phyloP scores from a whole-genome alignment of 2,329 filamentous ascomycete species.

The Nothophoma quercina region DNA sequence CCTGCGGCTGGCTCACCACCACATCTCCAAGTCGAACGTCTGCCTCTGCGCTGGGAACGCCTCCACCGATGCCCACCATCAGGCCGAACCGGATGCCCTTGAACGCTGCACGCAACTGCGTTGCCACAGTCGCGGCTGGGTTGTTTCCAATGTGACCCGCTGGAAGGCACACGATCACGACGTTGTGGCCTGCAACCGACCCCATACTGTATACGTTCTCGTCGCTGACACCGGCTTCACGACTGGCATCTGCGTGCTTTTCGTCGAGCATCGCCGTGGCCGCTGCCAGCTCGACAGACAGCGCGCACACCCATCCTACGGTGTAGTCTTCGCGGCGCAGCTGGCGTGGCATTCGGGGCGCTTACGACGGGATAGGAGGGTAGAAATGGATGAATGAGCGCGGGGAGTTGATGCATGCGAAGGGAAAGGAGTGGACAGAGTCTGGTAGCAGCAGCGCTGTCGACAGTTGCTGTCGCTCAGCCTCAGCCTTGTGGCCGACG shows the following conservation, averaged over 20 bases:
- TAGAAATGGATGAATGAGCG: too few relatives aligned
- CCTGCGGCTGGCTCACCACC: conserved; percentile 27
- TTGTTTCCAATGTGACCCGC: conserved; percentile 43
- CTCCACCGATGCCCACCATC: conserved; percentile 56
- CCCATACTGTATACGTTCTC: conserved; percentile 33
- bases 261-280: not conserved
- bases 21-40: conserved; percentile 36
- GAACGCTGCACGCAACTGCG: conserved; percentile 42
- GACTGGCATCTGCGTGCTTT: not conserved
- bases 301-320: conserved; percentile 32
- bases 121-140: conserved; percentile 44
- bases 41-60: conserved; percentile 24
- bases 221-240: conserved; percentile 11
- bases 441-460: conserved; percentile 10
- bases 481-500: conserved; percentile 19
- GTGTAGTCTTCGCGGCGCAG: conserved; percentile 30
- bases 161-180: conserved; percentile 30
- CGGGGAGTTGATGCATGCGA: conserved; percentile 8
- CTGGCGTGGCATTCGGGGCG: conserved; percentile 7
- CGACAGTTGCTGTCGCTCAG: conserved; percentile 11
- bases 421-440: not conserved
- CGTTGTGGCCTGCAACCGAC: conserved; percentile 38
- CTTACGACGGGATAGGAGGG: too few relatives aligned
- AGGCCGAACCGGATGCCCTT: conserved; percentile 47
- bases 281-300: conserved; percentile 25